Evolutionary conservation across 176 grass and related monocot genomes (phyloP), one percentile per base, ranked within the genome.

Genomic region (Oryza officinalis): DNA sequence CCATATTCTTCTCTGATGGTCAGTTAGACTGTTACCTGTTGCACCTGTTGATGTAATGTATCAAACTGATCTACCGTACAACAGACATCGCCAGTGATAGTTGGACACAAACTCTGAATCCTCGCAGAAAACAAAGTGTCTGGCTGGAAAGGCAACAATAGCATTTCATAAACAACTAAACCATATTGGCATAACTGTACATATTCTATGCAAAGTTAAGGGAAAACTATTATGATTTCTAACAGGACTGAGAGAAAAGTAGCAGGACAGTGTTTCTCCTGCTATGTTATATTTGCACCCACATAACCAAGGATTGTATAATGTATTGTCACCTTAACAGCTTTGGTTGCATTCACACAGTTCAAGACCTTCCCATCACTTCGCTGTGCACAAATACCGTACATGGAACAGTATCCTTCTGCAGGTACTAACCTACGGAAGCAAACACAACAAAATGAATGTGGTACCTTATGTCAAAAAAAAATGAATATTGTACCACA

Each of bases 41-140:
- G 91, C 33, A 99, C 93, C 76, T 95, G 89, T 71, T 72, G 83
- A 66, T 84, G 96, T 89, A 99, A 89, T 25, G 83, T 92, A 67
- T 96, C 87, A 72, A 99, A 99, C 78, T 99, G 96, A 66, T 99
- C 91, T 74, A 70, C 77, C 40, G 85, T 87, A 80, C 96, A 99
- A 83, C 96, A 99, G 72, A 92, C 86, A 82, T 90, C 72, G 13
- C 91, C 93, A 23, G 89, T 94, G 68, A 99, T 99, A 75, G 96
- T 95, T 82, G 96, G 96, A 71, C 96, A 99, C 83, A 99, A 66
- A 86, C 96, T 99, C 87, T 99, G 96, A 67, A 99, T 94, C 89
- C 85, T 94, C 9, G 83, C 87, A 78, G 96, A 99, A 87, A 99
- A 87, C 85, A 94, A 87, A 67, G 87, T 83, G 72, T 94, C 91